Base-by-base conservation (phyloP, 768 basidiomycete genomes). In the Kwoniella newhampshirensis region DNA sequence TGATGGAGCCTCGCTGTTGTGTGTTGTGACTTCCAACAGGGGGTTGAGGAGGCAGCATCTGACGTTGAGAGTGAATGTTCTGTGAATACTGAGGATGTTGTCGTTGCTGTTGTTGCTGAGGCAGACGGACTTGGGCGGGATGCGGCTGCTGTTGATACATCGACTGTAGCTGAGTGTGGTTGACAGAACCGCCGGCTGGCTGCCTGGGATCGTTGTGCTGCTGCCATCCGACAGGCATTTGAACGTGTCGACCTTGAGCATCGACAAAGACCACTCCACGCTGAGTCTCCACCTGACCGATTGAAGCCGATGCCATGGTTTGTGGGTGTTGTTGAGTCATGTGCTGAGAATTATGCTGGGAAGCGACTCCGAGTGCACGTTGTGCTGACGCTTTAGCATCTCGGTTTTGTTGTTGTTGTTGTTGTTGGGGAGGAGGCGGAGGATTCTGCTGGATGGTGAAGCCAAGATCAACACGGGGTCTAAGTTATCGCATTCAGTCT, bases 151-250 rank as follows among this genome's bases (percentile, higher is more conserved):
- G 50, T n/a, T 51, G 56, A 26, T 58, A 58, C 48, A 36, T 45
- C 12, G 56, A 48, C 28, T 58, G 56, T 7, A 58, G 30, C 28
- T 58, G 56, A 44, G 56, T 48, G 35, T 58, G 56, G 28, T 43
- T 58, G 42, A 58, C 48, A 32, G 45, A 25, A 25, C 49, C 47
- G 23, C 42, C 41, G 13, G 56, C 49, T 51, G 56, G 48, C 36
- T 58, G 56, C 30, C 56, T 44, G 12, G 56, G 50, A 46, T 58
- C 56, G 21, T 42, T 49, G 30, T 39, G 44, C 20, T 45, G 53
- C 30, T 58, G 56, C 56, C 56, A 58, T 36, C 46, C 46, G n/a
- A 37, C n/a, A 15, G 56, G 56, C 15, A 51, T 20, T 9, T 18
- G 13, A 17, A 58, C 42, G 30, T 51, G 56, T 51, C 56, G 28